Evolutionary conservation across 352 stramenopile genomes (phyloP).

Genomic region (Pythium apleroticum): DNA sequence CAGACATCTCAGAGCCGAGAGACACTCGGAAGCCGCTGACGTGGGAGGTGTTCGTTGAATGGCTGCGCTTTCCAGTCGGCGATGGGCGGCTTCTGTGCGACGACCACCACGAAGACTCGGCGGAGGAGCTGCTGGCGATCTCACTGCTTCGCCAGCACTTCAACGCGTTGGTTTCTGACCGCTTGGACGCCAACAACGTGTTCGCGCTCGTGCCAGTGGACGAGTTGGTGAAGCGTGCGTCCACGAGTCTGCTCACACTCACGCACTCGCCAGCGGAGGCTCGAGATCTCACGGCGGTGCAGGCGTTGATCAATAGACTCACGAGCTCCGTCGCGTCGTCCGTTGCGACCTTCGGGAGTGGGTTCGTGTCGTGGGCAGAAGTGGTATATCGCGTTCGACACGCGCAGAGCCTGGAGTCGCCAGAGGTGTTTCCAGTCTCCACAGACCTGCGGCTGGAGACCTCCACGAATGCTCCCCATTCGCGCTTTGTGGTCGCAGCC

Average conservation of each 20-base stretch:
- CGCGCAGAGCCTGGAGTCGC: background rate
- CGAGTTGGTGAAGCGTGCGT: slow-evolving; percentile 11
- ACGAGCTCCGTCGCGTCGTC: background rate
- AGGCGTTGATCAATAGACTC: background rate
- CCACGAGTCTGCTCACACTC: background rate
- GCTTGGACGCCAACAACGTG: slow-evolving; percentile 6
- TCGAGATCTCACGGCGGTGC: slow-evolving; percentile 4
- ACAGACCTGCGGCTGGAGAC: background rate
- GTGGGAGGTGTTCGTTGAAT: slow-evolving; percentile 11
- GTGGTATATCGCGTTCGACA: slow-evolving; percentile 10
- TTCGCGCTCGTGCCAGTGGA: slow-evolving; percentile 2
- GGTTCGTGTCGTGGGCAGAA: slow-evolving; percentile 7
- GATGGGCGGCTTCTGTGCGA: background rate
- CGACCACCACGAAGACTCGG: background rate
- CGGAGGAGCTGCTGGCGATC: slow-evolving; percentile 11
- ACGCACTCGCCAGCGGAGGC: background rate
- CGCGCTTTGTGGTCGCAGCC: background rate
- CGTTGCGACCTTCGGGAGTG: too few species aligned
- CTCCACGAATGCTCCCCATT: too few species aligned
- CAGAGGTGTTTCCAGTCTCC: slow-evolving; percentile 10
- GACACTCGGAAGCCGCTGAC: background rate
- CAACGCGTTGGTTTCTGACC: background rate
- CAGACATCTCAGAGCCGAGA: background rate
- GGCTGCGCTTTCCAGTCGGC: slow-evolving; percentile 3
- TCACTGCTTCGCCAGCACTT: slow-evolving; percentile 16